phyloP scores from a whole-genome alignment of 768 basidiomycete genomes.

The Russula ochroleuca region DNA sequence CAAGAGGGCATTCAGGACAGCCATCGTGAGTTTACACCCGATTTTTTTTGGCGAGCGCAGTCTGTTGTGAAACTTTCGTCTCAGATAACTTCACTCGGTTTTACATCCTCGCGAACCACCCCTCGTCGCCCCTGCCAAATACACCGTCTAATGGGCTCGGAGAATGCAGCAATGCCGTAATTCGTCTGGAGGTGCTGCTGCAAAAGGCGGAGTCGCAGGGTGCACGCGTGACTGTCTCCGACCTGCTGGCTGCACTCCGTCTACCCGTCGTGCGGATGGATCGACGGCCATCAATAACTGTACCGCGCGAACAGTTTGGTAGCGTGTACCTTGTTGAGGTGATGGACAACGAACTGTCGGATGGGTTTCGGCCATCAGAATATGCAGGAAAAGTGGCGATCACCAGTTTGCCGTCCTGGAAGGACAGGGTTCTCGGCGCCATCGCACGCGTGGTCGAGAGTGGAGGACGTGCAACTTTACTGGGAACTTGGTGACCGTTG shows the following conservation, averaged over 20 bases:
- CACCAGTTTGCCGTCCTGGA: constrained; percentile 3
- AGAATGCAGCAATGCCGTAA: constrained; percentile 37
- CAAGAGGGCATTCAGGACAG: constrained; percentile 61
- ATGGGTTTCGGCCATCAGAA: constrained; percentile 4
- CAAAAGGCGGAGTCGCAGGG: constrained; percentile 1
- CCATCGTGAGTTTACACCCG: constrained; percentile 37
- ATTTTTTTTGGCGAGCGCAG: neutral
- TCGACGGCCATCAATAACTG: constrained; percentile 49
- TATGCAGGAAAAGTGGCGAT: neutral
- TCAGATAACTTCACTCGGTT: constrained; percentile 69
- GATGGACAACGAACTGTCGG: constrained; percentile 28
- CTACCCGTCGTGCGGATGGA: constrained; percentile 53
- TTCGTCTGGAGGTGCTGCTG: constrained; percentile 35
- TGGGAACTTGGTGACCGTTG: constrained; percentile 32
- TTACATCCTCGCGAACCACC: constrained; percentile 48
- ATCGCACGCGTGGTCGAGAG: constrained; percentile 4
- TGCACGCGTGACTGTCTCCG: constrained; percentile 27
- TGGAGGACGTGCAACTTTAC: constrained; percentile 35
- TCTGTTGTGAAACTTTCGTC: neutral
- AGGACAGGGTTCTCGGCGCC: constrained; percentile 4
- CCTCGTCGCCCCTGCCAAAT: constrained; percentile 33
- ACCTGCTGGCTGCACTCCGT: constrained; percentile 39
- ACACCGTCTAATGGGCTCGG: constrained; percentile 5
- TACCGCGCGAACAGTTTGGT: constrained; percentile 44
- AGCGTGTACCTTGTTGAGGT: constrained; percentile 67